phyloP scores from a whole-genome alignment of 139 green algal species.

The Tetradesmus lagerheimii region DNA sequence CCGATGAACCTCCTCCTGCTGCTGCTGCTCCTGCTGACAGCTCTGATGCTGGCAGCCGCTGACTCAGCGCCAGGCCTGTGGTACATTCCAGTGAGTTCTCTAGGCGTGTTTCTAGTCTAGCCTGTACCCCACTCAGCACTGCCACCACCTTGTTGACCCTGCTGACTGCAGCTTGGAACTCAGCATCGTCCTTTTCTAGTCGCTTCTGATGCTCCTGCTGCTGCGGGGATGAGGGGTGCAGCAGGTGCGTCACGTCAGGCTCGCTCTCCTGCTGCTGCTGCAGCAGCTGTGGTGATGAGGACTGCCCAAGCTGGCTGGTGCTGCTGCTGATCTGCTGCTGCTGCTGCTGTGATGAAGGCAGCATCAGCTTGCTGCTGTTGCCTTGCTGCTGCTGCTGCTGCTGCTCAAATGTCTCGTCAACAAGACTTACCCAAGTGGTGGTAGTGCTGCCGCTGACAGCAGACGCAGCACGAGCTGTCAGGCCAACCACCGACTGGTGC shows the following conservation, averaged over 20 bases:
- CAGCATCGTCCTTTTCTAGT: background rate
- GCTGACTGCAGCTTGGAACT: constrained; percentile 3
- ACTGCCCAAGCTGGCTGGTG: background rate
- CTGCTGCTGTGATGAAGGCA: constrained; percentile 12
- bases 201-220: background rate
- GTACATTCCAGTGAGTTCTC: background rate
- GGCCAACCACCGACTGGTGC: background rate
- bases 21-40: background rate
- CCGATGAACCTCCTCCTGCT: background rate
- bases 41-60: background rate
- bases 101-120: background rate
- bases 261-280: background rate
- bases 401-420: background rate
- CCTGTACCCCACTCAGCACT: background rate
- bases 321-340: constrained; percentile 12
- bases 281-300: constrained; percentile 24
- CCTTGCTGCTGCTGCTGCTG: background rate
- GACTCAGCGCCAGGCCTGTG: background rate
- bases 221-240: background rate
- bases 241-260: background rate
- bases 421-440: background rate
- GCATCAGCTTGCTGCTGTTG: background rate
- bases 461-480: background rate
- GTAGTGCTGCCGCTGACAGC: background rate
- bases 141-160: background rate